Percentiles rank a stretch among this genome's conserved stretches.
These are phyloP conservation scores for Fusarium incarnatum DNA, from an alignment of 2,329 filamentous ascomycete species.

Conservation along the genomic window DNA sequence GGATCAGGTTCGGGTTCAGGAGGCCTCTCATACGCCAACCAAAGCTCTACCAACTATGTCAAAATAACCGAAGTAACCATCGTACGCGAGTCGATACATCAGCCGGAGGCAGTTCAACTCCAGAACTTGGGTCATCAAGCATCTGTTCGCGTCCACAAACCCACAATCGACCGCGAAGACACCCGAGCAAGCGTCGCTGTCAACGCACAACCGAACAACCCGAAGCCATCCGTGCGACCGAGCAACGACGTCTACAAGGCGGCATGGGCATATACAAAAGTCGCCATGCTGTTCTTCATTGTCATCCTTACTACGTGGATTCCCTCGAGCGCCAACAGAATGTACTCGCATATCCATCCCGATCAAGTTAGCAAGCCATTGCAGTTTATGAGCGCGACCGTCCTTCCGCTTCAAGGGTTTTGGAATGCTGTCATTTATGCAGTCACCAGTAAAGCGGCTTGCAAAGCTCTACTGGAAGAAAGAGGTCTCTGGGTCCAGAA, in stretches of 20 bases:
- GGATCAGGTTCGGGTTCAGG: background rate
- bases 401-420: background rate
- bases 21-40: background rate
- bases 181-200: background rate
- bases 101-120: background rate
- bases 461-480: slow-evolving; percentile 2
- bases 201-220: background rate
- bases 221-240: background rate
- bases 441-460: slow-evolving; percentile 1
- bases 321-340: background rate
- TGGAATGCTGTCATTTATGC: slow-evolving; percentile 6
- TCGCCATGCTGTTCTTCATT: background rate
- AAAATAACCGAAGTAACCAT: slow-evolving; percentile 12
- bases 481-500: fast-evolving
- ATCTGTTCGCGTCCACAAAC: background rate
- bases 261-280: slow-evolving; percentile 11
- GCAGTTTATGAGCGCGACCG: slow-evolving; percentile 10
- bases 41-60: background rate
- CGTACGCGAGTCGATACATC: background rate
- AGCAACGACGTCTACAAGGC: slow-evolving; percentile 10
- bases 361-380: background rate
- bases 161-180: background rate
- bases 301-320: slow-evolving; percentile 2
- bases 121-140: slow-evolving; percentile 8
- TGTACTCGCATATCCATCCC: slow-evolving; percentile 1